phyloP scores from a whole-genome alignment of 352 stramenopile genomes.

The Plasmopara halstedii region DNA sequence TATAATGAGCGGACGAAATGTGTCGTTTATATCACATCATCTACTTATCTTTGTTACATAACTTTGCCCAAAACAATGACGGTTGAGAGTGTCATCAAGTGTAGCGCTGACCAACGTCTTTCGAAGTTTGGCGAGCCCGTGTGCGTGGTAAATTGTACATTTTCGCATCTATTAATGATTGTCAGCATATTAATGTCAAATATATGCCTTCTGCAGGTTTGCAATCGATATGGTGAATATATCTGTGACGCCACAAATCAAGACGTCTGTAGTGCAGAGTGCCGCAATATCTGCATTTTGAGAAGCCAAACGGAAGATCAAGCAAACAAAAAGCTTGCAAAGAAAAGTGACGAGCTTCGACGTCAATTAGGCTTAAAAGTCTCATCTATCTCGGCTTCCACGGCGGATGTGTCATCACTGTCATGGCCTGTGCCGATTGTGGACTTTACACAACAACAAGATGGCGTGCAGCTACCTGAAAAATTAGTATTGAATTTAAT shows the following conservation, averaged over 20 bases:
- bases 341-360: slow-evolving; percentile 14
- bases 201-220: slow-evolving; percentile 29
- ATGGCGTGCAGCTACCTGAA: slow-evolving; percentile 15
- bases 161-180: neutral
- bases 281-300: slow-evolving; percentile 37
- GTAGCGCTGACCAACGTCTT: slow-evolving; percentile 25
- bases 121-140: slow-evolving; percentile 26
- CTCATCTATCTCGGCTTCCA: neutral
- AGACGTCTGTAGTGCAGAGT: slow-evolving; percentile 80
- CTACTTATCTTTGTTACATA: too few relatives aligned
- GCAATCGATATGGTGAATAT: slow-evolving; percentile 66
- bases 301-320: slow-evolving; percentile 5
- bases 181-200: neutral
- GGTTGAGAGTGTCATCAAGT: too few relatives aligned
- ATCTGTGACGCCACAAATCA: slow-evolving; percentile 75
- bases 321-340: neutral
- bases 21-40: too few relatives aligned
- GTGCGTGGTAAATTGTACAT: slow-evolving; percentile 28
- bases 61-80: too few relatives aligned
- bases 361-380: slow-evolving; percentile 28
- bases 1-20: too few relatives aligned
- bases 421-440: slow-evolving; percentile 8
- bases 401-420: neutral
- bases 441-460: slow-evolving; percentile 24
- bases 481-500: slow-evolving; percentile 37